Base-by-base conservation (phyloP, 129 eudicot genomes). In the Flaveria ramosissima region DNA sequence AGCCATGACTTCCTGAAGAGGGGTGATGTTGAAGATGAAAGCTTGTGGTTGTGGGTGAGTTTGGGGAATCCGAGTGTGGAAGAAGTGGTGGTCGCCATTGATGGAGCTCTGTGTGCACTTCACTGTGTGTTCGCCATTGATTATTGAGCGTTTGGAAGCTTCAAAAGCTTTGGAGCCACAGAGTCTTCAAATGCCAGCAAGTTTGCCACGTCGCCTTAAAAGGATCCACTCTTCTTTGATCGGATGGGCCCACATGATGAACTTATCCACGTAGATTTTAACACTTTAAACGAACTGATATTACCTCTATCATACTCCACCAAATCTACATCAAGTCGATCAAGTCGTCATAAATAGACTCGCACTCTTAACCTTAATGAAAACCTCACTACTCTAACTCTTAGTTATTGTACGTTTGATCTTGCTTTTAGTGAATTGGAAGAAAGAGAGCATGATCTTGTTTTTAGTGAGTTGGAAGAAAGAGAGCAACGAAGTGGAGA, bases 11-110 rank as follows among this genome's bases (percentile, higher is more conserved):
- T 68, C 13, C 62, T 71, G 27, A 73, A 50, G 23, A 32, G 42
- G 1, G 70, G 1, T 13, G 68, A 61, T 24, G 61, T 9, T 47
- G 68, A 65, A 59, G 77, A 70, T 14, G 84, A 63, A 24, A 60
- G 53, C 10, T 77, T 75, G 42, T 71, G 69, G 2, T 30, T 30
- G 65, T 68, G 4, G 68, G 62, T 52, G 16, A 68, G 12, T 50
- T 89, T 79, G 61, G 86, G 79, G 15, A 77, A 52, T 9, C 70
- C 27, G 46, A 81, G 23, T 13, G 84, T 53, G 39, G 87, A 75
- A 77, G 71, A 82, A 59, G 75, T 62, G 32, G 88, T 69, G 72
- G 72, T 63, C 23, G 89, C 89, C 89, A 85, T 85, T 72, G 78
- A 17, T 71, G 11, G 70, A 71, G 77, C 66, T 46, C 53, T 26